A percentile compares a stretch with the other conserved stretches of the same genome.
These are phyloP conservation scores for Yamadazyma pseudoaaseri DNA, from an alignment of 1,139 yeast species.

Conservation along the genomic window DNA sequence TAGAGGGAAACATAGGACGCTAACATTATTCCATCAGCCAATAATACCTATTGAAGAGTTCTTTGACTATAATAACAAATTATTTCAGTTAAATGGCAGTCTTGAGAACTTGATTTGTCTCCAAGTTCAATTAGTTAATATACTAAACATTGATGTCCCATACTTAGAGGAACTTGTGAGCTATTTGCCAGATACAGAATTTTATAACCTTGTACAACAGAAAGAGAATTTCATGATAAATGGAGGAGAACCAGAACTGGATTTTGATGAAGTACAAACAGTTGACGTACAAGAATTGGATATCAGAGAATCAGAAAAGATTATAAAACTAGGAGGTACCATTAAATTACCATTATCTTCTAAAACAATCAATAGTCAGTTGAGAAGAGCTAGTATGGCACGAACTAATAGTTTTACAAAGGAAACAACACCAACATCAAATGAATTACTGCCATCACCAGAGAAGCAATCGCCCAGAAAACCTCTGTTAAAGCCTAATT, in stretches of 20 bases:
- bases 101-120: conserved; percentile 38
- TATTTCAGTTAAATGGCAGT: conserved; percentile 36
- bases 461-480: conserved; percentile 4
- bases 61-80: conserved; percentile 24
- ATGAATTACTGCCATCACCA: background rate
- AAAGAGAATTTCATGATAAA: conserved; percentile 35
- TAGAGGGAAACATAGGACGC: conserved; percentile 12
- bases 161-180: conserved; percentile 28
- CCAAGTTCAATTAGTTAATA: conserved; percentile 26
- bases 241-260: conserved; percentile 15
- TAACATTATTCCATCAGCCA: conserved; percentile 26
- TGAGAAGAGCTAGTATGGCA: conserved; percentile 23
- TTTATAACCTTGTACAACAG: conserved; percentile 35
- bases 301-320: conserved; percentile 21
- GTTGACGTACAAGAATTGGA: conserved; percentile 2
- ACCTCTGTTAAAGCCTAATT: conserved; percentile 8
- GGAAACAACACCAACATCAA: background rate
- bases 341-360: conserved; percentile 43
- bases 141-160: conserved; percentile 27
- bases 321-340: conserved; percentile 36
- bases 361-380: conserved; percentile 39
- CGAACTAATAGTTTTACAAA: conserved; percentile 3
- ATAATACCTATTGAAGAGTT: conserved; percentile 29
- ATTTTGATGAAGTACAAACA: conserved; percentile 14
- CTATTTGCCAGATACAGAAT: conserved; percentile 33